Conservation (phyloP, 2,329 filamentous ascomycete genomes). For the Exserohilum turcica region DNA sequence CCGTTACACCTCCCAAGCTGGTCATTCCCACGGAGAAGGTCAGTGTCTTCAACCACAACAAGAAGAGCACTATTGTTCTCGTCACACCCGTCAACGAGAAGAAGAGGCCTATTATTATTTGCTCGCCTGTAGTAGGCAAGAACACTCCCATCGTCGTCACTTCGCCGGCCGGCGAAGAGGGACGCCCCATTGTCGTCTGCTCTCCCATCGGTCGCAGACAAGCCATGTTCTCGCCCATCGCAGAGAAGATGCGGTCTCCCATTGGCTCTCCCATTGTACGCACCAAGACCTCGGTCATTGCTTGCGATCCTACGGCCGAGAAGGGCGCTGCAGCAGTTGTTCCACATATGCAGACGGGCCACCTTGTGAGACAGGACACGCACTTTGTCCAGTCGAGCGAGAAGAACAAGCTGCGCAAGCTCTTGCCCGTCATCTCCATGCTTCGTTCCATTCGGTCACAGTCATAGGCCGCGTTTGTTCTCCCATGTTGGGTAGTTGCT, state of each 20-base stretch:
- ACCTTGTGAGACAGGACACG: slow-evolving; percentile 24
- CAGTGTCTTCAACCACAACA: slow-evolving; percentile 28
- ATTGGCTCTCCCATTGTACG: slow-evolving; percentile 29
- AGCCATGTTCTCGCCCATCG: slow-evolving; percentile 24
- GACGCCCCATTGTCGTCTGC: slow-evolving; percentile 30
- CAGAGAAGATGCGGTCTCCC: slow-evolving; percentile 29
- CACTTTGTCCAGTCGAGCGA: slow-evolving; percentile 24
- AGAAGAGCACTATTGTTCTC: slow-evolving; percentile 28
- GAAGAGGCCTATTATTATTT: slow-evolving; percentile 31
- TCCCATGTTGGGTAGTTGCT: too few relatives aligned
- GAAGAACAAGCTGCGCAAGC: slow-evolving; percentile 23
- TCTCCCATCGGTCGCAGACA: slow-evolving; percentile 23
- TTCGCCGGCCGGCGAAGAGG: slow-evolving; percentile 19
- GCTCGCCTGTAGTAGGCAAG: slow-evolving; percentile 31
- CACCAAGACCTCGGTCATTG: slow-evolving; percentile 26
- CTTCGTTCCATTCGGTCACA: slow-evolving; percentile 16
- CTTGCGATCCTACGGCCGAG: slow-evolving; percentile 21
- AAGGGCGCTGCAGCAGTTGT: slow-evolving; percentile 15
- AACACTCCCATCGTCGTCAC: slow-evolving; percentile 29
- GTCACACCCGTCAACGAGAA: slow-evolving; percentile 29
- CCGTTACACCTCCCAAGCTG: slow-evolving; percentile 14
- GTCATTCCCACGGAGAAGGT: slow-evolving; percentile 26
- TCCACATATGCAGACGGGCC: slow-evolving; percentile 14
- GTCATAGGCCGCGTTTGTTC: background rate
- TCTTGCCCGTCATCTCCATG: slow-evolving; percentile 19